Base-by-base conservation (phyloP, 2,329 filamentous ascomycete species). In the Cordyceps militaris region DNA sequence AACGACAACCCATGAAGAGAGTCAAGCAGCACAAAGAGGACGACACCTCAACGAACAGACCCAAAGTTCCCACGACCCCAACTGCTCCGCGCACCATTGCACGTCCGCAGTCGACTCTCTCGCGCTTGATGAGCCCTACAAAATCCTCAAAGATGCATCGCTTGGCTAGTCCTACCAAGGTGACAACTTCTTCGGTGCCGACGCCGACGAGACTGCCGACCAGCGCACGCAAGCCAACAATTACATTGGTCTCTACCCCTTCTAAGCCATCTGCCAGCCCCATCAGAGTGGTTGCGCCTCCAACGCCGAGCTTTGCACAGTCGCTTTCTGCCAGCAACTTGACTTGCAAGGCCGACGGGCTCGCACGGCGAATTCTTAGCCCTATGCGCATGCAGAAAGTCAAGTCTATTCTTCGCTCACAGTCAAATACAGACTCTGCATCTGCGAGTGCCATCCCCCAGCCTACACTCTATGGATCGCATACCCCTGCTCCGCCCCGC, bases 71-170 rank as follows among this genome's bases (percentile, higher is more conserved):
- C n/a, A 23, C 42, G 10, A 38, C 40, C 2, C 32, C 34, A 26
- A 32, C 47, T 24, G 34, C 38, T 43, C 63, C 64, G 1, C 68
- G 63, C 28, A 61, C 59, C 30, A 59, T 60, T 54, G 58, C 71
- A 50, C 76, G 76, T 26, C 71, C 78, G 1, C 74, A 79, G 56
- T 73, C 79, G 9, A 77, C 80, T 61, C 72, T 77, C 60, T 76
- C 77, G 61, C 84, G 77, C 59, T 75, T 93, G 30, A 82, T 86
- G 70, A 95, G 89, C 6, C 91, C 91, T 0, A 94, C 89, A 9
- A 91, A 90, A 69, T 77, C 89, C 8, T 90, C 88, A 1, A 26
- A 30, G 7, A 70, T 89, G 53, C 82, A 85, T 34, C 84, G 86
- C 13, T 30, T 59, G 1, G 62, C 63, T 19, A 57, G 61, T n/a